phyloP scores from a whole-genome alignment of 306 rosid species.

The Vicia faba region DNA sequence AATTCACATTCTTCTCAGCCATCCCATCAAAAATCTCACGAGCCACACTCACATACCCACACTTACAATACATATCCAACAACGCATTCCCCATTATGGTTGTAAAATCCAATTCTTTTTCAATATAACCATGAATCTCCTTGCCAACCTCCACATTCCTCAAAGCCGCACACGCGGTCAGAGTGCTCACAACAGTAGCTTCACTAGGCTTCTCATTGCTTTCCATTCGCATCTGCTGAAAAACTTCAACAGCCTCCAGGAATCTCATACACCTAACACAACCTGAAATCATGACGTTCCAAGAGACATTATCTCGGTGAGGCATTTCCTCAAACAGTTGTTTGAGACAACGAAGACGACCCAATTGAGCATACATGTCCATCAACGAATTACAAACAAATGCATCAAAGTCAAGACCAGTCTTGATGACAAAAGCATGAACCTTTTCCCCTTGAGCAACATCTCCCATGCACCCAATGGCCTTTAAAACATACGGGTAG shows the following conservation, averaged over 20 bases:
- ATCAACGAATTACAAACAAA: constrained; percentile 77
- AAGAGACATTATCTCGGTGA: constrained; percentile 57
- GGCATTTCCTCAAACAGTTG: constrained; percentile 63
- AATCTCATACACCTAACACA: constrained; percentile 59
- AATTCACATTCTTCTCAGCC: constrained; percentile 54
- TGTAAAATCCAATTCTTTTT: constrained; percentile 47
- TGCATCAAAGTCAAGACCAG: constrained; percentile 57
- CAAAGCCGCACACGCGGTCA: constrained; percentile 61
- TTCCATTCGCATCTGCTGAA: constrained; percentile 48
- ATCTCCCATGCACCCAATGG: constrained; percentile 57
- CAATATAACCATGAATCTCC: constrained; percentile 61
- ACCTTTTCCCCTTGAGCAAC: constrained; percentile 49
- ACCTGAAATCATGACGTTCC: constrained; percentile 68
- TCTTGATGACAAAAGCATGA: constrained; percentile 65
- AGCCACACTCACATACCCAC: constrained; percentile 53
- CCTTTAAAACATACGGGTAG: constrained; percentile 70
- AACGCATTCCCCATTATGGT: constrained; percentile 53
- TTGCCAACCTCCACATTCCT: constrained; percentile 62
- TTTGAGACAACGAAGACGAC: constrained; percentile 32
- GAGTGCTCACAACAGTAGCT: constrained; percentile 64
- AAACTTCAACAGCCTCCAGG: constrained; percentile 53
- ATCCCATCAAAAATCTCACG: constrained; percentile 53
- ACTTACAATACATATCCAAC: constrained; percentile 68
- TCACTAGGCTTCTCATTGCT: constrained; percentile 56
- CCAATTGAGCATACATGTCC: constrained; percentile 64